Evolutionary conservation across 176 grass and related monocot species (phyloP).

Genomic region (sorghum (Sorghum bicolor)): Sorghum_bicolor_NCBIv3 NC_012872.2:50372001-50372500

Average conservation of each 20-base stretch:
- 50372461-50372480: constrained; percentile 59
- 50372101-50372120: constrained; percentile 73
- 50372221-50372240: not conserved
- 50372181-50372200: constrained; percentile 37
- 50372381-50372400: constrained; percentile 21
- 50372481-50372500: not conserved
- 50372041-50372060: not conserved
- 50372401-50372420: constrained; percentile 24
- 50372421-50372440: constrained; percentile 7
- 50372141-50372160: constrained; percentile 66
- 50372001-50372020: not conserved
- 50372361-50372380: not conserved
- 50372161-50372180: constrained; percentile 45
- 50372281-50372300: constrained; percentile 77
- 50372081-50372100: constrained; percentile 57
- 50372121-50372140: constrained; percentile 83
- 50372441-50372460: constrained; percentile 46
- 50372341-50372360: constrained; percentile 40
- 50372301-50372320: constrained; percentile 96
- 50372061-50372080: not conserved
- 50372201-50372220: constrained; percentile 10
- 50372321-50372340: constrained; percentile 73
- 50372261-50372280: constrained; percentile 56
- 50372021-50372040: not conserved
- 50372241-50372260: constrained; percentile 10